phyloP scores from a whole-genome alignment of 169 alveolate species.

The Cryptosporidium xiaoi region DNA sequence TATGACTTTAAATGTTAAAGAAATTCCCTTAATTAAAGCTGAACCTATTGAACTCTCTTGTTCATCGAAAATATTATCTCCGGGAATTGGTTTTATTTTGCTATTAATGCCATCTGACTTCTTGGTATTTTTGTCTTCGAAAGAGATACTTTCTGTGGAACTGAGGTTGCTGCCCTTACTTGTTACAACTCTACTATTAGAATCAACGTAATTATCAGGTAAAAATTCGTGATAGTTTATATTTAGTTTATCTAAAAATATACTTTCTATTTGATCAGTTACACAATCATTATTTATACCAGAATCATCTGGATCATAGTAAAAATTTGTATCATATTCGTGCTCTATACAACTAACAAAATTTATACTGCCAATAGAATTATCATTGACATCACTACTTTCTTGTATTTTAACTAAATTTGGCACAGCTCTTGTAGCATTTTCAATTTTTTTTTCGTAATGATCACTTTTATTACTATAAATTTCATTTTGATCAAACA shows the following conservation, averaged over 20 bases:
- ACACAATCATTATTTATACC: background rate
- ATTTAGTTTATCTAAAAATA: background rate
- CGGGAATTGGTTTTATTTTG: background rate
- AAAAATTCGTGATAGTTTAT: background rate
- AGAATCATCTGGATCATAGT: background rate
- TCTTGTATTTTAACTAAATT: no score
- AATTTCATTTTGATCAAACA: no score
- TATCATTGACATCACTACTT: background rate
- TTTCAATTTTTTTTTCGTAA: no score
- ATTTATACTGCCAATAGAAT: background rate
- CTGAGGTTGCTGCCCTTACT: constrained; percentile 20
- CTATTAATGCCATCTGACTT: background rate
- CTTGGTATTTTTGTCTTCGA: constrained; percentile 1
- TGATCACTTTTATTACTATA: no score
- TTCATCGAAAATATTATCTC: background rate
- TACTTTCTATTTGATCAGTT: background rate
- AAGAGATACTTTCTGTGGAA: constrained; percentile 49
- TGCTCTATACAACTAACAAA: background rate
- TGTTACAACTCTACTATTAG: background rate
- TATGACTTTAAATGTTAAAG: background rate
- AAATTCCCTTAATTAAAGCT: constrained; percentile 6
- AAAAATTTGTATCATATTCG: background rate
- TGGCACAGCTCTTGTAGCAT: no score
- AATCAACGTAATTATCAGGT: constrained; percentile 29
- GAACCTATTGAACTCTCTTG: background rate